A percentile compares a stretch with the other conserved stretches of the same genome.
These are phyloP conservation scores for Tephrocybe rancida DNA, from an alignment of 768 basidiomycete species.

Conservation along the genomic window DNA sequence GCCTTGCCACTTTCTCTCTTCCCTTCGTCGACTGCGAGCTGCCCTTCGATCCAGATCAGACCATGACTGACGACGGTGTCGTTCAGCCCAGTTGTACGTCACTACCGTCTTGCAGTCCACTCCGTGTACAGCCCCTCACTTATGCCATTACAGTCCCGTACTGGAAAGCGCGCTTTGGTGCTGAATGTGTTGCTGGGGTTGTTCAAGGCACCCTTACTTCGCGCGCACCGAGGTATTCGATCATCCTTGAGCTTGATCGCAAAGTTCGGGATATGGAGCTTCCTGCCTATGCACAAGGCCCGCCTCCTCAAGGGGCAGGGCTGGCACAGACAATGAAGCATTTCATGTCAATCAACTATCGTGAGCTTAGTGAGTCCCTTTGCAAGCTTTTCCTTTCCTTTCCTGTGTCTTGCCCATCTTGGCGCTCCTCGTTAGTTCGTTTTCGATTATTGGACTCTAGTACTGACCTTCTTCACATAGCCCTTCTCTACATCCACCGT, in stretches of 20 bases:
- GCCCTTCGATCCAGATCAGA: conserved; percentile 61
- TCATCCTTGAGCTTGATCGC: conserved; percentile 66
- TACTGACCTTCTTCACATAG: conserved; percentile 29
- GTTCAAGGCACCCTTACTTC: conserved; percentile 70
- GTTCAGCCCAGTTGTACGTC: conserved; percentile 61
- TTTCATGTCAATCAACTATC: conserved; percentile 77
- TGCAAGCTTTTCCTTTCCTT: conserved; percentile 1
- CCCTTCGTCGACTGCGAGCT: conserved; percentile 76
- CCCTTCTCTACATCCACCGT: conserved; percentile 74
- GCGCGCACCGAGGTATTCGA: conserved; percentile 61
- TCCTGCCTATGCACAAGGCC: conserved; percentile 59
- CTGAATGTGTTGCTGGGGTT: conserved; percentile 66
- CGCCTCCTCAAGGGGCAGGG: conserved; percentile 49
- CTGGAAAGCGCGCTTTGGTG: conserved; percentile 73
- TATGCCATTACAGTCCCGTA: conserved; percentile 49
- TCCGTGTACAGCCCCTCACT: not conserved
- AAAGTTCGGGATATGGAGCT: conserved; percentile 70
- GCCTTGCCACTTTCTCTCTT: conserved; percentile 67
- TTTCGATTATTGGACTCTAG: not conserved
- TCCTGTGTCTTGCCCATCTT: not conserved
- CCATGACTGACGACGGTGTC: conserved; percentile 59
- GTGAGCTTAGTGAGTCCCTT: conserved; percentile 61
- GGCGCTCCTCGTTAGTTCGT: not conserved
- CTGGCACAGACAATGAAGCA: conserved; percentile 69
- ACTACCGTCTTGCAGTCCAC: not conserved